Conservation (phyloP, 495 filamentous ascomycete genomes). For the Xylaria grammica region DNA sequence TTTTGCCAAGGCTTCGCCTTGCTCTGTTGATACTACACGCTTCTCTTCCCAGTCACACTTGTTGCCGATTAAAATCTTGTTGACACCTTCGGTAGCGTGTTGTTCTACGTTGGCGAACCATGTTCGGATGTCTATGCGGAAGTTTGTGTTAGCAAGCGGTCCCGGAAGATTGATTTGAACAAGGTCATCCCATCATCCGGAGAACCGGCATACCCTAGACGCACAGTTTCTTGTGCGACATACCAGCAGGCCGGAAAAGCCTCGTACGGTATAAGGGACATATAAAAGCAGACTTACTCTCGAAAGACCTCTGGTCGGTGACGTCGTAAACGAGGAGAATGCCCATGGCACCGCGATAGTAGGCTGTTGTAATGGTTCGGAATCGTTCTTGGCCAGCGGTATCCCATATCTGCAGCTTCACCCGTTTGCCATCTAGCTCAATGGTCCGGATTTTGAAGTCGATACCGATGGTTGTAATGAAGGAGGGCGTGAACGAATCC, state of each 20-base stretch:
- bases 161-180: not conserved
- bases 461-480: constrained; percentile 99
- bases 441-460: constrained; percentile 99
- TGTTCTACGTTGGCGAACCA: constrained; percentile 99
- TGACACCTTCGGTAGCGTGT: constrained; percentile 97
- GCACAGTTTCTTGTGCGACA: constrained; percentile 13
- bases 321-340: constrained; percentile 98
- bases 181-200: not conserved
- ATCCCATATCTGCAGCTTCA: constrained; percentile 99
- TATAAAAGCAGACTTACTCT: constrained; percentile 69
- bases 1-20: constrained; percentile 89
- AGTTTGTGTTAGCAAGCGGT: constrained; percentile 22
- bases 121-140: constrained; percentile 83
- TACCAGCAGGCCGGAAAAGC: not conserved
- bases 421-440: constrained; percentile 95
- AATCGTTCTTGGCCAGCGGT: constrained; percentile 98
- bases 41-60: constrained; percentile 99
- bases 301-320: constrained; percentile 95
- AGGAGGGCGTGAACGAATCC: constrained; percentile 97
- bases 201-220: constrained; percentile 2
- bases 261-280: constrained; percentile 1
- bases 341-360: constrained; percentile 98
- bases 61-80: constrained; percentile 99
- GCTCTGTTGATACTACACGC: constrained; percentile 88
- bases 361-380: constrained; percentile 97